Base-by-base conservation (phyloP, 345 rosid genomes). In the Hibiscus syriacus region DNA sequence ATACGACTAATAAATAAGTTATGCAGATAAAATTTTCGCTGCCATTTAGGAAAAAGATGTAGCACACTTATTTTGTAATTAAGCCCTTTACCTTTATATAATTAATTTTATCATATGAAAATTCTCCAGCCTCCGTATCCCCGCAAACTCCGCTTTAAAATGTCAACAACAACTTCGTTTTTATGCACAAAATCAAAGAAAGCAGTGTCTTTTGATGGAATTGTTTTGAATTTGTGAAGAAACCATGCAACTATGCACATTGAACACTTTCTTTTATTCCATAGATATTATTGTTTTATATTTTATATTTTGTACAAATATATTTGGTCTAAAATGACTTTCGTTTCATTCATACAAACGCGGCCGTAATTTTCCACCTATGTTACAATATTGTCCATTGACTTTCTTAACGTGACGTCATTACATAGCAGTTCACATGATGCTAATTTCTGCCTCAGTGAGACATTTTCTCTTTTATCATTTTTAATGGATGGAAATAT, bases 301-400 rank as follows among this genome's bases (percentile, higher is more conserved):
- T 48, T n/a, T n/a, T n/a, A n/a, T 48, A 48, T 48, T 66, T 50
- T 27, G 16, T 5, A 16, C 13, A 17, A 26, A 27, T 30, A 45
- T 64, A 22, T 57, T 19, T 6, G 9, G 58, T 69, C 77, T 32
- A 22, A 27, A 38, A 50, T 16, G 71, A 20, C 56, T n/a, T 69
- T 52, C 22, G 6, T 49, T 50, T 69, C 27, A 29, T 41, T 61
- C 45, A 27, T 19, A 4, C 54, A 23, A 45, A 66, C 72, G 66
- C 65, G 43, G 68, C 16, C 58, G 8, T n/a, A 36, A 8, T 20
- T 43, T 52, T 53, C 36, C 9, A 38, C 1, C 0, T 3, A 1
- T 53, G 43, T 62, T 61, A 69, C 71, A 14, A 45, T 27, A 69
- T 30, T 13, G 30, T 36, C 74, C 73, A 34, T 74, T 74, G 80